Evolutionary conservation across 768 basidiomycete species (phyloP), one percentile per base, ranked within the genome.

Genomic region (Termitomyces heimii): DNA sequence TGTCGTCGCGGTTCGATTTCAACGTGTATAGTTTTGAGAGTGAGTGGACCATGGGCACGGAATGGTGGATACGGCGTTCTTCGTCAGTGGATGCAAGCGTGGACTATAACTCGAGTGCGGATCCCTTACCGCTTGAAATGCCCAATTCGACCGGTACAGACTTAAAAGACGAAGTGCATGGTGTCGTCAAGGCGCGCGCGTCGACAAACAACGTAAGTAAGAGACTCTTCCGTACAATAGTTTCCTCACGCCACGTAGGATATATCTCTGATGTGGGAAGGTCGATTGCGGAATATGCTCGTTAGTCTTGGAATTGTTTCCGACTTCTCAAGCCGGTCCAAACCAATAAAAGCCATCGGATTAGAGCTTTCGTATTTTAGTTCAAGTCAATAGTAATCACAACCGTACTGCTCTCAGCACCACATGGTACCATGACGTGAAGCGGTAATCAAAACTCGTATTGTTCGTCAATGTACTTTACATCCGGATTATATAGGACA

Each of bases 11-110:
- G 22, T 98, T 95, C 67, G 94, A 98, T 68, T 94, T 98, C 73
- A 98, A 98, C 66, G 83, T 95, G 28, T 97, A 98, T 68, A 94
- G 92, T 71, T 98, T 94, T 70, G 93, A 96, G 63, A 94, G 92
- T 70, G 95, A 98, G 69, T 89, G 94, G 88, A 88, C 92, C 10
- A 82, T 98, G 75, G 96, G 96, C 3, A 88, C 90, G 1, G 95
- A 98, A 69, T 97, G 93, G 92, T 97, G 93, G 94, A 81, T 94
- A 67, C 82, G 93, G 22, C 81, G 85, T 24, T 73, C 78, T 5
- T 72, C 70, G 20, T 64, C 71, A 13, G 69, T 71, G 52, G 73
- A 71, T 7, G 63, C 63, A 12, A 58, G 59, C 10, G 68, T 71
- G 50, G 72, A 71, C 5, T 63, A 62, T 12, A 58, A 60, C 14